A percentile compares a stretch with the other conserved stretches of the same genome.
Conservation (phyloP, 1,139 yeast genomes). For the Taphrina pruni region DNA sequence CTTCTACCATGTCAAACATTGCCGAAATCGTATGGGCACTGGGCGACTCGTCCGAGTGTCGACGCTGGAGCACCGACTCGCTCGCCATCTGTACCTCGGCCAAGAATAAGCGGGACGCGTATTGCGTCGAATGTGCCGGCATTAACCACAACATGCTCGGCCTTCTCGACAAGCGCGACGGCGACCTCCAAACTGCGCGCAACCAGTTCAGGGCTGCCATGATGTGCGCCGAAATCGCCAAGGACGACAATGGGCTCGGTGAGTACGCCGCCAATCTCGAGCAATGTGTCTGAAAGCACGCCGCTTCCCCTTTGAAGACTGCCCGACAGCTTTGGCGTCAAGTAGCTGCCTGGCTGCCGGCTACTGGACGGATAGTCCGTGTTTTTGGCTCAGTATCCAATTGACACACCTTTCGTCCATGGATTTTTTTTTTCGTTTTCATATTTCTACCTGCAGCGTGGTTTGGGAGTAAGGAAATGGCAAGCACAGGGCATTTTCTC, state of each 20-base stretch:
- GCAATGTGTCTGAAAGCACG: constrained; percentile 1
- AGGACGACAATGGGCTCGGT: constrained; percentile 18
- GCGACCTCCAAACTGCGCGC: constrained; percentile 20
- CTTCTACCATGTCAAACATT: constrained; percentile 37
- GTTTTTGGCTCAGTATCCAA: no score
- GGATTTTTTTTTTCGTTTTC: no score
- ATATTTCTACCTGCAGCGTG: no score
- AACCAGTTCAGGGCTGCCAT: constrained; percentile 19
- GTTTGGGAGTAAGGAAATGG: no score
- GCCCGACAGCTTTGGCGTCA: no score
- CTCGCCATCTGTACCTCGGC: constrained; percentile 20
- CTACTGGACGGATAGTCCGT: no score
- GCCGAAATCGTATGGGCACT: constrained; percentile 37
- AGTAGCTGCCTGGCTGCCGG: no score
- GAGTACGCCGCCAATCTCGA: constrained; percentile 30
- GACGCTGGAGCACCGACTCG: constrained; percentile 22
- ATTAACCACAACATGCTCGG: constrained; percentile 33
- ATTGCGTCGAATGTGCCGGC: constrained; percentile 36
- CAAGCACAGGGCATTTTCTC: no score
- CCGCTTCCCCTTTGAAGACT: no score
- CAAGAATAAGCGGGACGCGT: constrained; percentile 22
- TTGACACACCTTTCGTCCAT: no score
- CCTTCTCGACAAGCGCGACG: constrained; percentile 9
- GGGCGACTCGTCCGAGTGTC: constrained; percentile 28
- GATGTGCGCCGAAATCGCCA: constrained; percentile 32